These are phyloP conservation scores for Beauveria caledonica DNA, from an alignment of 2,329 filamentous ascomycete species.

Conservation along the genomic window DNA sequence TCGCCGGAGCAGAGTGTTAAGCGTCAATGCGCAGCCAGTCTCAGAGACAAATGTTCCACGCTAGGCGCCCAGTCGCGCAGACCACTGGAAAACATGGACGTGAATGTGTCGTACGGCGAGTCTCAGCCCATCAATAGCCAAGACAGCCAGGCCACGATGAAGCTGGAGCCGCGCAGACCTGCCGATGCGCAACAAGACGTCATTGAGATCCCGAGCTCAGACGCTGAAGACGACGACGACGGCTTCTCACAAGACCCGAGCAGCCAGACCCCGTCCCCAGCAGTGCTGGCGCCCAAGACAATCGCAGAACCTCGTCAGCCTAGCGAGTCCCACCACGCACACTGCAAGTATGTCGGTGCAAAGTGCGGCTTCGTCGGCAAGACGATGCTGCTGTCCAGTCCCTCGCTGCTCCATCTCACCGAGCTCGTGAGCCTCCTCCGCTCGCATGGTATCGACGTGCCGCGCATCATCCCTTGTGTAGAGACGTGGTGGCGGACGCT, in stretches of 20 bases:
- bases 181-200: neutral
- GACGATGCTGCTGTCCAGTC: neutral
- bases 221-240: neutral
- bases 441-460: slow-evolving; percentile 31
- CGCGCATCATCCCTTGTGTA: slow-evolving; percentile 25
- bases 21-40: neutral
- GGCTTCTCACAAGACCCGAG: neutral
- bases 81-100: neutral
- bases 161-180: neutral
- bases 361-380: neutral
- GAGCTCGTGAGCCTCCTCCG: slow-evolving; percentile 23
- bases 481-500: slow-evolving; percentile 23
- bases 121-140: neutral
- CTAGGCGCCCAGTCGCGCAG: neutral
- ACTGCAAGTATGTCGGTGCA: neutral
- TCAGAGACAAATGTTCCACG: neutral
- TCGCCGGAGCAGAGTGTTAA: neutral
- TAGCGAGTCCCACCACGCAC: neutral
- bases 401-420: neutral
- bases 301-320: no score
- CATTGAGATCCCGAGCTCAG: slow-evolving; percentile 6
- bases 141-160: neutral
- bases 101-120: neutral
- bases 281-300: neutral
- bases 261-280: neutral